Conservation (phyloP, 352 stramenopile species). For the Phytophthora meadii region DNA sequence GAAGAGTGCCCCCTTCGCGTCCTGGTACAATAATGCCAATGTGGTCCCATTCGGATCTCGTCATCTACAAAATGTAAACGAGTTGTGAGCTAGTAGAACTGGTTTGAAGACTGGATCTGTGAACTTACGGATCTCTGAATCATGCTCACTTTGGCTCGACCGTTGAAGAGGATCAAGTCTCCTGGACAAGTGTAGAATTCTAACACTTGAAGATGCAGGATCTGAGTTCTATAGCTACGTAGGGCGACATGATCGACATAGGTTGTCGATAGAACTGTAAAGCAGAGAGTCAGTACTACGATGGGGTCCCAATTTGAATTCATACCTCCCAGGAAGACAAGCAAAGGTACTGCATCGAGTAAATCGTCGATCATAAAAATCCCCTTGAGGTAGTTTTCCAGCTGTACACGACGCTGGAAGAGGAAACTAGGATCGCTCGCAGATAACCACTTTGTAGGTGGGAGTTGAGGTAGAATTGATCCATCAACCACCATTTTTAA, state of each 20-base stretch:
- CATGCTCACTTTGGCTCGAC: constrained; percentile 47
- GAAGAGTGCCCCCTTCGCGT: constrained; percentile 20
- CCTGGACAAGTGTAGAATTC: constrained; percentile 56
- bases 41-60: constrained; percentile 73
- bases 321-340: constrained; percentile 69
- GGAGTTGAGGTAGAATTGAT: constrained; percentile 36
- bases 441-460: constrained; percentile 50
- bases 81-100: background rate
- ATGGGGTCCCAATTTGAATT: background rate
- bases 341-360: constrained; percentile 46
- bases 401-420: constrained; percentile 34
- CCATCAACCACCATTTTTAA: constrained; percentile 18
- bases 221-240: constrained; percentile 41
- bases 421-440: constrained; percentile 50
- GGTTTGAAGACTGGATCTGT: background rate
- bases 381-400: constrained; percentile 58
- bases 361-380: constrained; percentile 52
- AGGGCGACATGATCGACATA: constrained; percentile 41
- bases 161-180: constrained; percentile 71
- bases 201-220: constrained; percentile 69
- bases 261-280: constrained; percentile 39
- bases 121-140: constrained; percentile 57
- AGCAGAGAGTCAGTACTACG: background rate
- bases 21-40: constrained; percentile 57
- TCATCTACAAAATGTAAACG: constrained; percentile 36